Evolutionary conservation across 768 basidiomycete species (phyloP).

Genomic region (Tricholoma furcatifolium): DNA sequence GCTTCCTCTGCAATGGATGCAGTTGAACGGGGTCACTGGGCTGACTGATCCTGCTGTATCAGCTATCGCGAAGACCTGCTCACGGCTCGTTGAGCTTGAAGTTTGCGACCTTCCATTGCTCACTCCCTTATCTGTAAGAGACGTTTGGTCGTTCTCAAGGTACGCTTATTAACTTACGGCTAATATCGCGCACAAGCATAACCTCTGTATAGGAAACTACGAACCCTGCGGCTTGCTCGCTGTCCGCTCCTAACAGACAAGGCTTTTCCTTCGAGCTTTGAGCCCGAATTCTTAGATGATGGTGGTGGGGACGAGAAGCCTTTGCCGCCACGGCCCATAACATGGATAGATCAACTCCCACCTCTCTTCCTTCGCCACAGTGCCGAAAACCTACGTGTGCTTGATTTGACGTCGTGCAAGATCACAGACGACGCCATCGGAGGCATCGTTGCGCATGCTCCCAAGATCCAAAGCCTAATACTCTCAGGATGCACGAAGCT

Average conservation of each 20-base stretch:
- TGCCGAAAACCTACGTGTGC: slow-evolving; percentile 71
- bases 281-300: slow-evolving; percentile 20
- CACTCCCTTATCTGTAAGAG: slow-evolving; percentile 67
- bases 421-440: slow-evolving; percentile 77
- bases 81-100: slow-evolving; percentile 80
- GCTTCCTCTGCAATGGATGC: slow-evolving; percentile 70
- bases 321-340: slow-evolving; percentile 52
- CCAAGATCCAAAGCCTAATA: slow-evolving; percentile 71
- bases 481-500: slow-evolving; percentile 76
- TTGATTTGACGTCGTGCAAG: slow-evolving; percentile 76
- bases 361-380: slow-evolving; percentile 62
- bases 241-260: slow-evolving; percentile 78
- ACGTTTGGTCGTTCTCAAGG: slow-evolving; percentile 79
- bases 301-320: slow-evolving; percentile 42
- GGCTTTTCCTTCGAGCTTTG: slow-evolving; percentile 62
- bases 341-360: slow-evolving; percentile 61
- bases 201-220: slow-evolving; percentile 52
- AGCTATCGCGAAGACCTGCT: slow-evolving; percentile 71
- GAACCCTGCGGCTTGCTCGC: slow-evolving; percentile 73
- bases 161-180: slow-evolving; percentile 26
- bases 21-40: slow-evolving; percentile 66
- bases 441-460: slow-evolving; percentile 74
- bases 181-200: slow-evolving; percentile 10
- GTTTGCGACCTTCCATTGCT: slow-evolving; percentile 67
- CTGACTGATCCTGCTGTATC: slow-evolving; percentile 62